Percentiles rank a stretch among this genome's conserved stretches.
Conservation (phyloP, 768 basidiomycete genomes). For the Tremella yokohamensis region DNA sequence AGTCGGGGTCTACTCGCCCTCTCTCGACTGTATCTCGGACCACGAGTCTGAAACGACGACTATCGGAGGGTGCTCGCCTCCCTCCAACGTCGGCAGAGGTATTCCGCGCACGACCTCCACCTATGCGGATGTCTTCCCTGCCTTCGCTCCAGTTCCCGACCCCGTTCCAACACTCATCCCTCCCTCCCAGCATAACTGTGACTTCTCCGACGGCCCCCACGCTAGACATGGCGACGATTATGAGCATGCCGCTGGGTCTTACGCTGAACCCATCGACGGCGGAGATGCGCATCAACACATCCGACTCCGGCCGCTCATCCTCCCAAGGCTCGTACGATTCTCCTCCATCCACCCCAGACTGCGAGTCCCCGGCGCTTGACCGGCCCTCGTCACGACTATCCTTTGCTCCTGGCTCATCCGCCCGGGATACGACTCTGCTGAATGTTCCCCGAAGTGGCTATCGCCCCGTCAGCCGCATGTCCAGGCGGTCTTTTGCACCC, state of each 20-base stretch:
- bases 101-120: background rate
- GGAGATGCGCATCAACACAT: conserved; percentile 2
- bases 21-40: background rate
- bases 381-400: background rate
- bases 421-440: background rate
- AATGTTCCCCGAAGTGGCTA: background rate
- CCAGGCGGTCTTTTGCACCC: background rate
- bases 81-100: no score
- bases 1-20: background rate
- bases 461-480: background rate
- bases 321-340: conserved; percentile 2
- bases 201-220: background rate
- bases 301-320: background rate
- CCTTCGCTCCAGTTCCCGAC: conserved; percentile 4
- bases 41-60: background rate
- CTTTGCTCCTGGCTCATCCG: background rate
- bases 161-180: conserved; percentile 2
- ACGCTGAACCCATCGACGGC: background rate
- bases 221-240: conserved; percentile 1
- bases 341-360: conserved; percentile 3
- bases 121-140: conserved; percentile 3
- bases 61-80: no score
- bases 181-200: background rate
- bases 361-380: background rate
- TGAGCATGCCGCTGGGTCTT: background rate